Base-by-base conservation (phyloP, 306 rosid species). In the Potentilla sterilis region DNA sequence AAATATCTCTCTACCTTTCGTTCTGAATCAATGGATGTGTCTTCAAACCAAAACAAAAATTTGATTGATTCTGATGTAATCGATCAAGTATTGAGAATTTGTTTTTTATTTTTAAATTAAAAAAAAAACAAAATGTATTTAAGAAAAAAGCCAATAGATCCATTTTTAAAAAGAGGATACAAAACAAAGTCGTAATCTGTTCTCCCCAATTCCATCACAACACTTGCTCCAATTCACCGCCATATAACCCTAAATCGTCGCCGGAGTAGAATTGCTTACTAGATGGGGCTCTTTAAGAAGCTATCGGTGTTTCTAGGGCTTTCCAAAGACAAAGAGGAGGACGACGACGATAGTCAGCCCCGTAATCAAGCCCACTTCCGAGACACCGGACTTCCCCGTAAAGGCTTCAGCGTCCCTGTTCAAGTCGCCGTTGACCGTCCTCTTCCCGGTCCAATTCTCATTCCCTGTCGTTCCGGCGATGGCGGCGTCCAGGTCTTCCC, bases 401-500 rank as follows among this genome's bases (percentile, higher is more conserved):
- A 73, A 77, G 98, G 98, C 48, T 89, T 96, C 69, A 51, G 88
- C 62, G 97, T 96, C 47, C 91, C 88, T 3, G 91, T 83, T n/a
- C 85, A 92, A 73, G 91, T 92, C 16, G 74, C 82, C 55, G 81
- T 87, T 40, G 93, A 89, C 44, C 92, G 96, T 18, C 84, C 93
- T 37, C 87, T 79, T 5, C 80, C 79, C 11, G 86, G 82, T 55
- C 97, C 97, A 6, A 54, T 96, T 69, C 85, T 96, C 72, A 59
- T 70, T 62, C 91, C 88, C 75, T 89, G 86, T 40, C 73, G 76
- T 5, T 89, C 96, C 46, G 85, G 86, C 59, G 91, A 90, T 40
- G 97, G 97, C 10, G 98, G 96, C 18, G 84, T 96, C 75, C 98
- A 96, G 97, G 98, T 91, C 73, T 28, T 22, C 67, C 67, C 88